These are phyloP conservation scores for Simmondsia chinensis DNA, from an alignment of 148 eudicot species.

Conservation along the genomic window DNA sequence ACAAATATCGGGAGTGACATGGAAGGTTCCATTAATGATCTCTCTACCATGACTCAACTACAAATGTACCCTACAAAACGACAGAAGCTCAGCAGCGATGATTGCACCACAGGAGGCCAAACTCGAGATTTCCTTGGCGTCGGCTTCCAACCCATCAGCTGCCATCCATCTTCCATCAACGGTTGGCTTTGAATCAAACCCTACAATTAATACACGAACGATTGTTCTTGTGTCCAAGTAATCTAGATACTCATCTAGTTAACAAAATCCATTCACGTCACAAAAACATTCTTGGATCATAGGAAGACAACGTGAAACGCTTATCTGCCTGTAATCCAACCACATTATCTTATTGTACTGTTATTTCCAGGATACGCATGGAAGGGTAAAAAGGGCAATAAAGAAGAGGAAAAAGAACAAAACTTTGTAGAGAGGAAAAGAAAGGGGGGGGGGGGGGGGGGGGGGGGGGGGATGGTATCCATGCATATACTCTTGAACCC, in stretches of 20 bases:
- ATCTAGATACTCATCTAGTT: background rate
- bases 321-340: no score
- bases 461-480: slow-evolving; percentile 29
- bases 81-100: slow-evolving; percentile 29
- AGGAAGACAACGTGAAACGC: no score
- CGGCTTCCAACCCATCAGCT: slow-evolving; percentile 34
- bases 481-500: slow-evolving; percentile 41
- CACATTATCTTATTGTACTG: no score
- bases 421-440: slow-evolving; percentile 18
- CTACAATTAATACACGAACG: no score
- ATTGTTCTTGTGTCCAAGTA: background rate
- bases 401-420: slow-evolving; percentile 6
- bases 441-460: slow-evolving; percentile 13
- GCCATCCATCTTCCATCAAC: slow-evolving; percentile 52
- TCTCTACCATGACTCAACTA: slow-evolving; percentile 23
- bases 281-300: no score
- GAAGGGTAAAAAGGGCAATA: slow-evolving; percentile 2
- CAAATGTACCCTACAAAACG: slow-evolving; percentile 42
- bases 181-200: slow-evolving; percentile 61
- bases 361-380: no score
- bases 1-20: slow-evolving; percentile 29
- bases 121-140: slow-evolving; percentile 87
- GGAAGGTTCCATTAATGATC: slow-evolving; percentile 30
- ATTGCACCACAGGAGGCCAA: slow-evolving; percentile 32
- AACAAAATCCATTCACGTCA: slow-evolving; percentile 5